phyloP scores from a whole-genome alignment of 306 rosid genomes.

The Sicyos baderoa region DNA sequence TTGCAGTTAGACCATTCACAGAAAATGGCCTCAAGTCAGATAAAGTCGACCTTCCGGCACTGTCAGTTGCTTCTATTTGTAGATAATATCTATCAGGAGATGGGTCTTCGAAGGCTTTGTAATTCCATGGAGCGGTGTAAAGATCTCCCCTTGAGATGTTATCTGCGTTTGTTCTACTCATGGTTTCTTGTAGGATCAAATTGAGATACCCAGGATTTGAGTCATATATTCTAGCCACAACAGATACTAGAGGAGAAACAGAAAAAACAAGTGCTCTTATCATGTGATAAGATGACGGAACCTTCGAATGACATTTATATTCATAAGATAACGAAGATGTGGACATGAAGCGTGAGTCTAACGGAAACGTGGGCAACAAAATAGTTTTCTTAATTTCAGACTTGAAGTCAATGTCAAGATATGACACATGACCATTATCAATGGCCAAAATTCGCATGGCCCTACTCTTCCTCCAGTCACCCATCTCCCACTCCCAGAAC shows the following conservation, averaged over 20 bases:
- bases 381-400: conserved; percentile 41
- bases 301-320: conserved; percentile 48
- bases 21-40: conserved; percentile 86
- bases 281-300: conserved; percentile 50
- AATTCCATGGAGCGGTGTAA: conserved; percentile 75
- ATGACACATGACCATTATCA: conserved; percentile 70
- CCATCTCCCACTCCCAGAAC: conserved; percentile 99
- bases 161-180: conserved; percentile 38
- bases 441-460: conserved; percentile 74
- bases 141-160: conserved; percentile 55
- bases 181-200: conserved; percentile 49
- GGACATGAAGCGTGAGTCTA: conserved; percentile 77
- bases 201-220: conserved; percentile 40
- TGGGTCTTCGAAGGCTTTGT: conserved; percentile 72
- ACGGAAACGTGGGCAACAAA: conserved; percentile 82
- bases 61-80: conserved; percentile 74
- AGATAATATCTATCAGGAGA: conserved; percentile 76
- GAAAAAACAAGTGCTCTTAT: conserved; percentile 81
- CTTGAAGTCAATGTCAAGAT: conserved; percentile 64
- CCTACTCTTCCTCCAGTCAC: conserved; percentile 88
- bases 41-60: conserved; percentile 47
- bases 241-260: conserved; percentile 46
- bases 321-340: conserved; percentile 37
- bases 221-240: conserved; percentile 67
- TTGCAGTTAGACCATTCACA: conserved; percentile 49